phyloP scores from a whole-genome alignment of 2,329 filamentous ascomycete genomes.

The Ceratocystis lukuohia region DNA sequence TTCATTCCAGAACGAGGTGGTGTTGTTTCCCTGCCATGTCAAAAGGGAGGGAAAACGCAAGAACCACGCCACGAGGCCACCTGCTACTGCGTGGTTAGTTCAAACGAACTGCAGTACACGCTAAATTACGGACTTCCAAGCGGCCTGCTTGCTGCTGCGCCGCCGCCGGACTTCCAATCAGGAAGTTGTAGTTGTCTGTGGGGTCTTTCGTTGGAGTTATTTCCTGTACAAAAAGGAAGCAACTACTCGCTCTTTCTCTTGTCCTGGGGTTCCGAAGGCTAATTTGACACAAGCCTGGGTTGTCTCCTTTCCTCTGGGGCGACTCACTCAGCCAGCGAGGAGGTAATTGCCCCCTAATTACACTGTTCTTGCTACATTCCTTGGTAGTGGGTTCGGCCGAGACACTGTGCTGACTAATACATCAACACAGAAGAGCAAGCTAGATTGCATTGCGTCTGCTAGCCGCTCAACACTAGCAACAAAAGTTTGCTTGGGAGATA shows the following conservation, averaged over 20 bases:
- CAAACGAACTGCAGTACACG: not conserved
- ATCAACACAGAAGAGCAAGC: not conserved
- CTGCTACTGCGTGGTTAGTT: no score
- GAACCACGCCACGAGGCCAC: not conserved
- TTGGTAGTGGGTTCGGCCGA: not conserved
- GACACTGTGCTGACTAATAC: not conserved
- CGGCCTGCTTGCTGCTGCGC: not conserved
- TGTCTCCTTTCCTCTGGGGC: not conserved
- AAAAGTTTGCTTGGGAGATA: not conserved
- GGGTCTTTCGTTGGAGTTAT: not conserved
- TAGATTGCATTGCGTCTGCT: not conserved
- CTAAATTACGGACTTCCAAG: no score
- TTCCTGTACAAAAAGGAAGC: not conserved
- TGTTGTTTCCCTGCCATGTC: not conserved
- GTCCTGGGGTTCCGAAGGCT: not conserved
- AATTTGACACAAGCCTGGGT: no score
- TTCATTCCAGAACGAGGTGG: constrained; percentile 3
- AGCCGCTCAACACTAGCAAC: not conserved
- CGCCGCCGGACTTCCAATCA: not conserved
- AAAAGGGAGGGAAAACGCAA: not conserved
- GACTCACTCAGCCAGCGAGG: not conserved
- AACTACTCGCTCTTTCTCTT: not conserved
- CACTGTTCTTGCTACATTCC: not conserved
- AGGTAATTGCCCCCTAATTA: not conserved
- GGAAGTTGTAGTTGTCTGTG: not conserved